Conservation (phyloP, 176 grass and related monocot species). For the Carex scoparia region DNA sequence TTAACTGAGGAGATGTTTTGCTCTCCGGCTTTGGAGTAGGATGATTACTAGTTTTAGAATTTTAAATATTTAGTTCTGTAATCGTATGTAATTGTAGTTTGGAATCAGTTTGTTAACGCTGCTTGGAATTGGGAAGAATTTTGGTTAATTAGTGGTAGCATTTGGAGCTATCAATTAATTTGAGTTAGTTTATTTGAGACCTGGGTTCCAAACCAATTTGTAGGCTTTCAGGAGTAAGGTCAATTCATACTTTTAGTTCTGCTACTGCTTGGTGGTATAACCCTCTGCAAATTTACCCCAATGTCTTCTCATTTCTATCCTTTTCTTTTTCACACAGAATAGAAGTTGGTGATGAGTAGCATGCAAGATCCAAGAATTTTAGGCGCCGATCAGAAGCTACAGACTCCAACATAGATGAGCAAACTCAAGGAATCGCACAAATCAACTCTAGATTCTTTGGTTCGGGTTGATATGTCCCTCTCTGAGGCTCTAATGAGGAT, state of each 20-base stretch:
- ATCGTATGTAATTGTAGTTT: too few species aligned
- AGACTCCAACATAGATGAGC: constrained; percentile 29
- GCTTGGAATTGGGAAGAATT: too few species aligned
- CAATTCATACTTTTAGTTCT: not conserved
- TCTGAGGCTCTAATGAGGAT: constrained; percentile 72
- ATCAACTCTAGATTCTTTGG: constrained; percentile 46
- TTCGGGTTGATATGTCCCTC: constrained; percentile 59
- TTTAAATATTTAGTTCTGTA: too few species aligned
- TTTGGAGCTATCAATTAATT: not conserved
- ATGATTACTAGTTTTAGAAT: too few species aligned
- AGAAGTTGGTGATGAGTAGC: not conserved
- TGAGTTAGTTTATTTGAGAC: not conserved
- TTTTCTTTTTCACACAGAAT: not conserved
- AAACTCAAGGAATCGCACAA: constrained; percentile 81
- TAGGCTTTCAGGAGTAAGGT: not conserved
- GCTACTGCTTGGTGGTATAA: not conserved
- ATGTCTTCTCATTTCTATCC: not conserved
- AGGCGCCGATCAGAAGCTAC: constrained; percentile 2
- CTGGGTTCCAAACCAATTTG: not conserved
- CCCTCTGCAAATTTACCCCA: not conserved
- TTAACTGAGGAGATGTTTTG: too few species aligned
- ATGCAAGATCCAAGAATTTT: constrained; percentile 17
- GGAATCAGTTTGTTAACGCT: too few species aligned
- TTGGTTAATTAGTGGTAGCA: not conserved
- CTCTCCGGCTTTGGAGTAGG: too few species aligned